Conservation (phyloP, 257 asterid species). For the Lithospermum erythrorhizon region DNA sequence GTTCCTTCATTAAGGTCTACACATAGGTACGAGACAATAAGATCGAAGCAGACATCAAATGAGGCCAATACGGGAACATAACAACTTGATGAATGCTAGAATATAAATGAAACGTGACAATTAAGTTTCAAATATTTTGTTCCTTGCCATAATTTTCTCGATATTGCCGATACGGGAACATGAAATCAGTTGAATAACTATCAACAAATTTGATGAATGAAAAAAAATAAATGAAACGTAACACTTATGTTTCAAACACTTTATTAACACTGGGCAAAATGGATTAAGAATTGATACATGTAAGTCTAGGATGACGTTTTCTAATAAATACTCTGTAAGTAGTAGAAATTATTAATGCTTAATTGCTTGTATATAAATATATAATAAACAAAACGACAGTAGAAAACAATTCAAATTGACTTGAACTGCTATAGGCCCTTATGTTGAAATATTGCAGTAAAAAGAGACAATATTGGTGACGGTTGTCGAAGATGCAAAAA, state of each 20-base stretch:
- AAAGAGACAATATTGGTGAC: slow-evolving; percentile 66
- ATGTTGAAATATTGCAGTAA: neutral
- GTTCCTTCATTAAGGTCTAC: slow-evolving; percentile 84
- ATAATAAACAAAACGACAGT: too few species aligned
- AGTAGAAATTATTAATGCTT: neutral
- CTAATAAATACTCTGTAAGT: neutral
- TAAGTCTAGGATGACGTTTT: neutral
- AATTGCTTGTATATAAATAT: too few species aligned
- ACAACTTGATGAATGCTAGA: neutral
- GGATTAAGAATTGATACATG: neutral
- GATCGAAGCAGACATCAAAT: neutral
- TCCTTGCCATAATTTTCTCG: too few species aligned
- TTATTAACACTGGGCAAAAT: neutral
- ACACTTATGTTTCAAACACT: neutral
- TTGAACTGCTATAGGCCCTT: neutral
- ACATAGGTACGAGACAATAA: slow-evolving; percentile 1
- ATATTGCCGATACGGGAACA: too few species aligned
- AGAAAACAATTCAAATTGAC: too few species aligned
- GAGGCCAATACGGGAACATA: neutral
- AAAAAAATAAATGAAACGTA: too few species aligned
- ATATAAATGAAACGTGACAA: too few species aligned
- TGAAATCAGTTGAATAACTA: too few species aligned
- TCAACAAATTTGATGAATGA: too few species aligned
- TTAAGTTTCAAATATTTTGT: neutral
- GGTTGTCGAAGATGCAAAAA: slow-evolving; percentile 96